Base-by-base conservation (phyloP, 1,284 basidiomycete genomes). In the Heliocybe sulcata region DNA sequence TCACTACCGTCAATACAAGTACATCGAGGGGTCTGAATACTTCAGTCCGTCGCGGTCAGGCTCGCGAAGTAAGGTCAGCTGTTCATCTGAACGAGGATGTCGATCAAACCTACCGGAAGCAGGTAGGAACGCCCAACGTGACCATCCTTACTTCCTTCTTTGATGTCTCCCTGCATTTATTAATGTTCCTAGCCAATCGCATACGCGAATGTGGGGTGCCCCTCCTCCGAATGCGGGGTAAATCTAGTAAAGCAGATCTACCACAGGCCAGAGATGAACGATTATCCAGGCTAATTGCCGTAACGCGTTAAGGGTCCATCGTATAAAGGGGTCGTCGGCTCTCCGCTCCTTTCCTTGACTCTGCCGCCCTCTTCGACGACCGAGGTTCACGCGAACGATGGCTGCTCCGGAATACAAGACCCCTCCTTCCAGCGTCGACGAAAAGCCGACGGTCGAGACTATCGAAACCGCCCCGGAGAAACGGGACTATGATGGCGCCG, bases 371-470 rank as follows among this genome's bases (percentile, higher is more conserved):
- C n/a, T 4, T n/a, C 16, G 29, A 31, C 38, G 16, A 4, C 16
- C 38, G n/a, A n/a, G 8, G 19, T 42, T 16, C 38, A 20, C 33
- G 9, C 33, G 33, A 35, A n/a, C 29, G 12, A 31, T 31, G 29
- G 29, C 29, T 31, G 4, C 29, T 4, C 29, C 29, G 29, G 29
- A 31, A 12, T 31, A 31, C 29, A 12, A 42, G 16, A 16, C 16
- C 19, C 38, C 38, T 20, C 16, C 12, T 16, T 16, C 19, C 8
- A 42, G 38, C 38, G 38, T 42, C 38, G 38, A 35, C 20, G 51
- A 52, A 26, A 52, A 52, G 29, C 27, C 27, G 33, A 23, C 51
- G 16, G 51, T 52, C 51, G 51, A 52, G 22, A 31, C 12, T 35
- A 29, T 52, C 12, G 51, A 52, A 26, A 35, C 51, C 16, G 27